Percentiles rank a stretch among this genome's conserved stretches.
Evolutionary conservation across 2,329 filamentous ascomycete genomes (phyloP).

Genomic region (Hyphodiscus sp.): DNA sequence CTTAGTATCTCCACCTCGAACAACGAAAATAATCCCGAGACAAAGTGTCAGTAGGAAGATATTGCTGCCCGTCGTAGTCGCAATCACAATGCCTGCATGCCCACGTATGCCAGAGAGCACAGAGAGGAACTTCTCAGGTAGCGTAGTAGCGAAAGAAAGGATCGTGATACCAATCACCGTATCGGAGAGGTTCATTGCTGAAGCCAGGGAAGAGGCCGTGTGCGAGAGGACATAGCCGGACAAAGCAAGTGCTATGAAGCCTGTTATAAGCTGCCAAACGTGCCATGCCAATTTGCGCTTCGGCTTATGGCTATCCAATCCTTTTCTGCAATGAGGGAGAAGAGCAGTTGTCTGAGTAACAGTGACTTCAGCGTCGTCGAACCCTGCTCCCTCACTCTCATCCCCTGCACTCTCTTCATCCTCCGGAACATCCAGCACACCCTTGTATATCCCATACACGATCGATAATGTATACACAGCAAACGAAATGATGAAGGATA

Average conservation of each 20-base stretch:
- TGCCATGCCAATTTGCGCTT: background rate
- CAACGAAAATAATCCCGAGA: constrained; percentile 34
- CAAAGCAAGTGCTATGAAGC: constrained; percentile 38
- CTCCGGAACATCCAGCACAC: constrained; percentile 36
- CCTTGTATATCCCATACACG: constrained; percentile 38
- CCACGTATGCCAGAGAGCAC: constrained; percentile 41
- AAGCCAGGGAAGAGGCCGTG: constrained; percentile 35
- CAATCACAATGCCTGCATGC: constrained; percentile 43
- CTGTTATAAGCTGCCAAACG: constrained; percentile 36
- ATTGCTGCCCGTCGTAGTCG: constrained; percentile 47
- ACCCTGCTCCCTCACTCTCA: constrained; percentile 14
- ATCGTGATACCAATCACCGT: constrained; percentile 41
- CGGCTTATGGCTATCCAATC: background rate
- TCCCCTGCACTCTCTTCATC: constrained; percentile 36
- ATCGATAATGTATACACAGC: constrained; percentile 38
- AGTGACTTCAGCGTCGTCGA: background rate
- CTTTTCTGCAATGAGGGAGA: background rate
- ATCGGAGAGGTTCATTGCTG: constrained; percentile 37
- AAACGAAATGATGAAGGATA: constrained; percentile 37
- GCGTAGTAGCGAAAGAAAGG: constrained; percentile 45
- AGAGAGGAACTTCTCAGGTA: constrained; percentile 47
- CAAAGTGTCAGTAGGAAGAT: constrained; percentile 48
- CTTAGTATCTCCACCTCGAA: constrained; percentile 21
- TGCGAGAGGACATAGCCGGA: constrained; percentile 44
- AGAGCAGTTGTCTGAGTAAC: background rate